Base-by-base conservation (phyloP, 2,329 filamentous ascomycete species). In the Colletotrichum sp. region DNA sequence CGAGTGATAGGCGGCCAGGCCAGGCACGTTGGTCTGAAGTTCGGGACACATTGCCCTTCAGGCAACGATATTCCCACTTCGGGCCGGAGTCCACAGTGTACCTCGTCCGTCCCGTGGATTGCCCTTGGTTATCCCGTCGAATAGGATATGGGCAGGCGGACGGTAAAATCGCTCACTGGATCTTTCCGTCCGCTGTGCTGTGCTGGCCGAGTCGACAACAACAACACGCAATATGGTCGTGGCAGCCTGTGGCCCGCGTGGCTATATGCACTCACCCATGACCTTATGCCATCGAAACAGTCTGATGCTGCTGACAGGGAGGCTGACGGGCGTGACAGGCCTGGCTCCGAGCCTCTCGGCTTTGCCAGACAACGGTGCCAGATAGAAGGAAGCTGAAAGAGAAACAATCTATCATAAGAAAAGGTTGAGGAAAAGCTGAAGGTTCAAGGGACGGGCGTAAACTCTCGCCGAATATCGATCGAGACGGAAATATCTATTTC, bases 111-210 rank as follows among this genome's bases (percentile, higher is more conserved):
- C 60, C 28, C 24, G 44, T 39, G 26, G 36, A 18, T 62, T 49
- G 30, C 44, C 12, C 21, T 21, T 8, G 34, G 57, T 26, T 8
- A 49, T 26, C 15, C 49, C 21, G 28, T 57, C 65, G 44, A 68
- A 55, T 30, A n/a, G 18, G 18, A 39, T 21, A 39, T 57, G 60
- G 30, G 65, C 44, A 66, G 24, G 44, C 34, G 65, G 30, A 28
- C n/a, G 32, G 10, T 57, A 71, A 67, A 71, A 62, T 67, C 68
- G 68, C 62, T 75, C 72, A 75, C 68, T 71, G 44, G 26, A 57
- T 12, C 49, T 7, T 8, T 49, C 18, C 39, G 24, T 49, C 39
- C 39, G 39, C 39, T 49, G 39, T 39, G 39, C 39, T 44, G 39
- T n/a, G 39, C 39, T 49, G 39, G 39, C 39, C 39, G 39, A 49